These are phyloP conservation scores for Fusarium hostae DNA, from an alignment of 2,329 filamentous ascomycete species.

Conservation along the genomic window DNA sequence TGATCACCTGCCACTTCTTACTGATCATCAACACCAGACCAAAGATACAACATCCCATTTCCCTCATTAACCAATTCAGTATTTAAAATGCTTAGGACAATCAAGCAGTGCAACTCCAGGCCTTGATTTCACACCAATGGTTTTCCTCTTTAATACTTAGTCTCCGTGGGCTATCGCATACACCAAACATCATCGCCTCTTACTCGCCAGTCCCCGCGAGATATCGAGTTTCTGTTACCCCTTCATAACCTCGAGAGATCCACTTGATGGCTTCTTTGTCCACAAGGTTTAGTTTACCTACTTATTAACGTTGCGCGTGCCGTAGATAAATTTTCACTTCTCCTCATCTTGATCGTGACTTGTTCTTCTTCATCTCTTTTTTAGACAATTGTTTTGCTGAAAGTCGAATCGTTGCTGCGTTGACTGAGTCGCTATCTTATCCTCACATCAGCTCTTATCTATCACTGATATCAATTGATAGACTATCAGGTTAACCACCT, in stretches of 20 bases:
- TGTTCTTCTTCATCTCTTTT: neutral
- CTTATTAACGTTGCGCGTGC: slow-evolving; percentile 16
- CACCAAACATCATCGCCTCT: slow-evolving; percentile 10
- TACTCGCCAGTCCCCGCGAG: slow-evolving; percentile 42
- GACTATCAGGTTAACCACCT: neutral
- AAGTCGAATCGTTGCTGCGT: neutral
- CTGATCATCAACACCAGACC: slow-evolving; percentile 21
- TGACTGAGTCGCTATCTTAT: slow-evolving; percentile 18
- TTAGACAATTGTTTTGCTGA: neutral
- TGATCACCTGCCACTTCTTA: neutral
- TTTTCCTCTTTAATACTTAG: slow-evolving; percentile 14
- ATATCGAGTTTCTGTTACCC: slow-evolving; percentile 48
- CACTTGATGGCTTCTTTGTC: slow-evolving; percentile 44
- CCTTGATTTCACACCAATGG: slow-evolving; percentile 4
- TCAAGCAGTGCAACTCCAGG: neutral
- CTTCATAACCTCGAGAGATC: slow-evolving; percentile 44
- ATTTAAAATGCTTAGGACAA: neutral
- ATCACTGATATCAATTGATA: neutral
- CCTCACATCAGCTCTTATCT: slow-evolving; percentile 23
- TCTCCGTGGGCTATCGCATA: slow-evolving; percentile 25
- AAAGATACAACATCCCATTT: neutral
- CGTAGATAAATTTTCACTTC: slow-evolving; percentile 22
- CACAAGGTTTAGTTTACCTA: slow-evolving; percentile 30
- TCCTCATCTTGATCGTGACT: neutral
- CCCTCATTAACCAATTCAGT: neutral